Evolutionary conservation across 2,329 filamentous ascomycete species (phyloP), one percentile per base, ranked within the genome.

Genomic region (Colletotrichum plurivorum): DNA sequence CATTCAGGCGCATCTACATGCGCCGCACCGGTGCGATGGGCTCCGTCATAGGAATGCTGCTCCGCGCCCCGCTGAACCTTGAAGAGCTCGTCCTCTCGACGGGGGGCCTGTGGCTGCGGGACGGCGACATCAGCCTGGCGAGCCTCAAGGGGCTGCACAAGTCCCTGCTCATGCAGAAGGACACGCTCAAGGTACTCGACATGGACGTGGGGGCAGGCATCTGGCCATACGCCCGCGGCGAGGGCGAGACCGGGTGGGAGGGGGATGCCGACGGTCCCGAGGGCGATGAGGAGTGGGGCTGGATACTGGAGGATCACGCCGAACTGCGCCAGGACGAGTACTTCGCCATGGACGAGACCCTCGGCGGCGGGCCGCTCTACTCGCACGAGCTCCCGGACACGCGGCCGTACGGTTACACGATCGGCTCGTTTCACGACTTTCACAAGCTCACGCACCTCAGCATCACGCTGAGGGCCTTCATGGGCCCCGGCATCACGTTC

Each of bases 341-440:
- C 46, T 20, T 49, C 10, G 16, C 16, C n/a, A 49, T 49, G 46
- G 20, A 49, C n/a, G 20, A 49, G 46, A 18, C 46, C 10, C 3
- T 12, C 18, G n/a, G 46, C 9, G 10, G 12, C 12, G 67, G 52
- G 5, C 57, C 57, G 13, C 45, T 66, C 6, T 43, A 18, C 22
- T 2, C 60, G 1, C 5, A 39, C 6, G 63, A 68, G 12, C 51
- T 68, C 13, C 31, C 48, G 2, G 41, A 61, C 43, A 63, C 57
- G n/a, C 41, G 56, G 13, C 13, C 31, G 9, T 70, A 61, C 31
- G 39, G 49, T 18, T 27, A 31, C 13, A 53, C 48, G 5, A 68
- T 72, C 46, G 60, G 67, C 8, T 64, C 55, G 1, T 43, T 72
- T 8, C 55, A 57, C n/a, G 63, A 67, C 10, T 71, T 65, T 22